Base-by-base conservation (phyloP, 352 stramenopile species). In the Hyaloperonospora brassicae region DNA sequence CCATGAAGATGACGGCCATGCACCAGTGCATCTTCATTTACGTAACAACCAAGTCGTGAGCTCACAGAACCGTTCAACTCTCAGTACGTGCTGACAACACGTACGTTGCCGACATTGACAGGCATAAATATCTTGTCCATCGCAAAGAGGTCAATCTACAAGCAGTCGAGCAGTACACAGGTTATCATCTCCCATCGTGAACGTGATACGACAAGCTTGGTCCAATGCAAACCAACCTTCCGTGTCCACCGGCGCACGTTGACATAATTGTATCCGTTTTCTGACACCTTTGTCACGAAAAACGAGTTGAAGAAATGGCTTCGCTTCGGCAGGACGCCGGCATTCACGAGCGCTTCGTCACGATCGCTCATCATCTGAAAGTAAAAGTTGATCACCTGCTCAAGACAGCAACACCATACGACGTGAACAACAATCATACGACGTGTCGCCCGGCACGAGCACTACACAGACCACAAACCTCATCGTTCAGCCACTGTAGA, bases 81-180 rank as follows among this genome's bases (percentile, higher is more conserved):
- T 41, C 11, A 45, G 10, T 34, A 46, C 51, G 11, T n/a, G 41
- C 25, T 14, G 50, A 41, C 0, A 22, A 10, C 10, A 63, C 76
- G 52, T 73, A 91, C 84, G 51, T 94, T 92, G 41, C 73, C 82
- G n/a, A 94, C 67, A 49, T 94, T 92, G 47, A 94, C 74, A 3
- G 84, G 84, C 2, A 94, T 72, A 52, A 92, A 92, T 57, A 94
- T 74, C 55, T 94, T 94, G 69, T 94, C 84, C 81, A 94, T 89
- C n/a, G 78, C 62, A 51, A 94, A 94, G n/a, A 94, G 24, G 58
- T 94, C 84, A 48, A 93, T 76, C 83, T 88, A 50, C 23, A 47
- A 40, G 41, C 12, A 56, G 17, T 17, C 17, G 17, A 22, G 17
- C 39, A 39, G 53, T n/a, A 30, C 11, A 48, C 27, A 47, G 12